phyloP scores from a whole-genome alignment of 345 rosid genomes.

The Bruguiera gymnorhiza region DNA sequence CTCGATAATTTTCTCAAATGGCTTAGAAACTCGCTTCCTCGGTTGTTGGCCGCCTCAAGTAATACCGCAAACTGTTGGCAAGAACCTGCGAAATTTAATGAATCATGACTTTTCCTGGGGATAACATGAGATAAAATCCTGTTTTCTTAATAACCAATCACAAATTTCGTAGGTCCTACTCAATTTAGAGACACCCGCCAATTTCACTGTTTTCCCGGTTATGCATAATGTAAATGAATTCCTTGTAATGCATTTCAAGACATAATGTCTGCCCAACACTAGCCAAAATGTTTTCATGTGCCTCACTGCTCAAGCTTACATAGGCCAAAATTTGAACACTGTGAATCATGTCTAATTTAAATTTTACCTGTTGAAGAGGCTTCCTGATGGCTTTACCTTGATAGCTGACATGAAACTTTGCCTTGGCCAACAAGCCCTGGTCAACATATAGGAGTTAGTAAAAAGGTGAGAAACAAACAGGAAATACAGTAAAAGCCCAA shows the following conservation, averaged over 20 bases:
- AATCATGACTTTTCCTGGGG: neutral
- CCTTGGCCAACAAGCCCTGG: conserved; percentile 93
- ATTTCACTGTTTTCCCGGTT: no score
- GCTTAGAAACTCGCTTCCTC: conserved; percentile 74
- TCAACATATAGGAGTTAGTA: conserved; percentile 2
- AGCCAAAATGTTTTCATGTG: no score
- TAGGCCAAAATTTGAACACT: no score
- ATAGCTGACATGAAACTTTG: conserved; percentile 92
- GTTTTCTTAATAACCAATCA: no score
- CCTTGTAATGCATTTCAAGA: no score
- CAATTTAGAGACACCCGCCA: no score
- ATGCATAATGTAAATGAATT: no score
- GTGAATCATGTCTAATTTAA: neutral
- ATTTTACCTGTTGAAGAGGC: conserved; percentile 87
- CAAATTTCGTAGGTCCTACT: no score
- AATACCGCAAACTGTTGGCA: conserved; percentile 68
- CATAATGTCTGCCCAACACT: no score
- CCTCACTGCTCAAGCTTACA: no score
- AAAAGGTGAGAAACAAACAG: neutral
- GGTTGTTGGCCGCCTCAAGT: conserved; percentile 74
- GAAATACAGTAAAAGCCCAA: neutral
- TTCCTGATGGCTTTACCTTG: conserved; percentile 72
- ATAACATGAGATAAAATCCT: no score
- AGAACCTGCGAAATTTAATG: conserved; percentile 49
- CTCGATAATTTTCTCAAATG: conserved; percentile 9